These are phyloP conservation scores for Craspedostauros australis DNA, from an alignment of 108 stramenopile genomes.

Conservation along the genomic window DNA sequence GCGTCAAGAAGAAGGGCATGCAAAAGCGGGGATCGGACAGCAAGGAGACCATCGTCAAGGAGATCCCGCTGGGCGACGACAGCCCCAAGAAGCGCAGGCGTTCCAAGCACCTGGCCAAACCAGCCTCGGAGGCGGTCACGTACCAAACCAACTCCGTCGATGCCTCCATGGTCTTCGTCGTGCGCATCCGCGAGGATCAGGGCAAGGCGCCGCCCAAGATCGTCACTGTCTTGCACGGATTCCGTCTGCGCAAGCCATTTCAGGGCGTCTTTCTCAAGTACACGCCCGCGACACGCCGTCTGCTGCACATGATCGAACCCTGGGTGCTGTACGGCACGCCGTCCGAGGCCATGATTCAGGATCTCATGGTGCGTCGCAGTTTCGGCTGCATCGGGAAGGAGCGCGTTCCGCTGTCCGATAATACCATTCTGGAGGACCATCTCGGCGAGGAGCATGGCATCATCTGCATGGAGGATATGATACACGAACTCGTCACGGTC, in stretches of 20 bases:
- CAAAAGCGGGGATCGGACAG: conserved; percentile 72
- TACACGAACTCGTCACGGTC: conserved; percentile 53
- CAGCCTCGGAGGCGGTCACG: conserved; percentile 21
- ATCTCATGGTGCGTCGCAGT: conserved; percentile 71
- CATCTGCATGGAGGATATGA: conserved; percentile 87
- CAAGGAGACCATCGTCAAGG: conserved; percentile 41
- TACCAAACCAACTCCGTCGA: conserved; percentile 78
- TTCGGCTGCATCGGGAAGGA: conserved; percentile 53
- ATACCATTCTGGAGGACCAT: conserved; percentile 70
- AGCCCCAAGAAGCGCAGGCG: too few species aligned
- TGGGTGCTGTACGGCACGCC: conserved; percentile 78
- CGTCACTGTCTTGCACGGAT: conserved; percentile 35
- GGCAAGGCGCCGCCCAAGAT: conserved; percentile 40
- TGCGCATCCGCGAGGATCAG: conserved; percentile 63
- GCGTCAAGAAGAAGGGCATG: conserved; percentile 83
- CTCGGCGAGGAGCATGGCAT: conserved; percentile 67
- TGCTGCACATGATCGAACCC: conserved; percentile 78
- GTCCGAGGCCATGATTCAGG: conserved; percentile 55
- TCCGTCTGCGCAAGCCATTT: conserved; percentile 54
- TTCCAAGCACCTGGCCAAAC: too few species aligned
- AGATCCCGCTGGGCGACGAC: conserved; percentile 29
- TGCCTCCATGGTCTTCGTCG: conserved; percentile 54
- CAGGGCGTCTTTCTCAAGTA: conserved; percentile 79
- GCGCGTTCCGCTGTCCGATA: conserved; percentile 72
- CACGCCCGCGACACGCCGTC: conserved; percentile 37